Conservation (phyloP, 306 rosid species). For the Lotus japonicus region DNA sequence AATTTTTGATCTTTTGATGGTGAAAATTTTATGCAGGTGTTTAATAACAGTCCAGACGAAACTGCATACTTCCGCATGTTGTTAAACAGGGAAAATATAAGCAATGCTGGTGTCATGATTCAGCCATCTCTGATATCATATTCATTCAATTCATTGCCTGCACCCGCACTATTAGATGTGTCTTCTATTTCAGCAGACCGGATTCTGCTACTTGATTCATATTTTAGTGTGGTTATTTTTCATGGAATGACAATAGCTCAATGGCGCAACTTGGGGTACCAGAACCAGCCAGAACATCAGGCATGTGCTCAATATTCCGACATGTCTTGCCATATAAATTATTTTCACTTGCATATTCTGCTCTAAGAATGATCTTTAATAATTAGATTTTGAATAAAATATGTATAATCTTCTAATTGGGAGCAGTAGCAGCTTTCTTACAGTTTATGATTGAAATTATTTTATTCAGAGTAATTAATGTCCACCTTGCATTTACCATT, state of each 20-base stretch:
- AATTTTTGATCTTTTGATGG: conserved; percentile 5
- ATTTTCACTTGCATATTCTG: not conserved
- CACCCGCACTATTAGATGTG: conserved; percentile 78
- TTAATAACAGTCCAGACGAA: conserved; percentile 93
- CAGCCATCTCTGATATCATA: conserved; percentile 81
- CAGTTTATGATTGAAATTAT: conserved; percentile 1
- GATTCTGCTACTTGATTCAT: conserved; percentile 79
- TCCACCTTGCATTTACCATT: not conserved
- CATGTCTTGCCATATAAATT: not conserved
- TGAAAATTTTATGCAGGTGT: conserved; percentile 49
- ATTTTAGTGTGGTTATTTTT: conserved; percentile 76
- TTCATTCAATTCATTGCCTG: conserved; percentile 71
- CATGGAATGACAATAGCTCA: conserved; percentile 94
- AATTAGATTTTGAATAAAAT: not conserved
- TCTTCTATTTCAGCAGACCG: conserved; percentile 74
- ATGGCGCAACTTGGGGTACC: conserved; percentile 96
- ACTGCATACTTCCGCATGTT: conserved; percentile 84
- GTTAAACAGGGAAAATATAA: conserved; percentile 77
- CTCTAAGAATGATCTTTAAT: not conserved
- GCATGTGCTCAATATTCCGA: conserved; percentile 32
- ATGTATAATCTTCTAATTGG: conserved; percentile 2
- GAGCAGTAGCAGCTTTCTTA: not conserved
- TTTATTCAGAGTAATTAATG: not conserved
- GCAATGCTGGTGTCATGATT: conserved; percentile 91
- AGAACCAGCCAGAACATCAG: conserved; percentile 68